Evolutionary conservation across 2,329 filamentous ascomycete species (phyloP).

Genomic region (Paecilomyces sp.): DNA sequence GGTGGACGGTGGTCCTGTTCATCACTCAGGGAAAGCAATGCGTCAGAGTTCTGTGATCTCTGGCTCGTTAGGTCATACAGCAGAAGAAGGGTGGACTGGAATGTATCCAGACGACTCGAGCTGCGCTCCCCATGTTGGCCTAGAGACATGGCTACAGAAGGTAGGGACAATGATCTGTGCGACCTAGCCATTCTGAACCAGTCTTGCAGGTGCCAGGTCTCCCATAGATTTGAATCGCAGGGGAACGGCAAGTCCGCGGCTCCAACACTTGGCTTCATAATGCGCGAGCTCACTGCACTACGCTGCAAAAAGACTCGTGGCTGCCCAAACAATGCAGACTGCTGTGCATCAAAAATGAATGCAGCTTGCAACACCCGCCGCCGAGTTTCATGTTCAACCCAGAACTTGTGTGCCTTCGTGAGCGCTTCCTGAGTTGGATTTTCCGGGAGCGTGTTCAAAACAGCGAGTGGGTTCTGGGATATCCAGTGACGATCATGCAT

Average conservation of each 20-base stretch:
- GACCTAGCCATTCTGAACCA: conserved; percentile 18
- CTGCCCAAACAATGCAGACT: conserved; percentile 24
- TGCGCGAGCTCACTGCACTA: conserved; percentile 3
- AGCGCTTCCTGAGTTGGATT: conserved; percentile 17
- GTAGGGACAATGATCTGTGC: conserved; percentile 9
- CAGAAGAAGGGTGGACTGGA: conserved; percentile 16
- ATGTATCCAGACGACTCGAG: conserved; percentile 11
- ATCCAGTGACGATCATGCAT: conserved; percentile 21
- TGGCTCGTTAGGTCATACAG: conserved; percentile 10
- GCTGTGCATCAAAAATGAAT: conserved; percentile 26
- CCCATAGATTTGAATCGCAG: conserved; percentile 24
- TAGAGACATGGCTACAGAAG: conserved; percentile 8
- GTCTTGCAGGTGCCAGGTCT: conserved; percentile 16
- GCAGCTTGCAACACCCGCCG: conserved; percentile 26
- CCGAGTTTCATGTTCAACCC: conserved; percentile 27
- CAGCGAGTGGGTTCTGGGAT: conserved; percentile 20
- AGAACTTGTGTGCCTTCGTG: conserved; percentile 23
- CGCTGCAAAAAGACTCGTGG: conserved; percentile 20
- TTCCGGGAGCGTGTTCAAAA: conserved; percentile 18
- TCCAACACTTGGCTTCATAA: conserved; percentile 6
- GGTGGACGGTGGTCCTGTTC: not conserved
- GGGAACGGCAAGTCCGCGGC: conserved; percentile 21
- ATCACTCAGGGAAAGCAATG: conserved; percentile 1
- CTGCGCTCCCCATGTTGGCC: conserved; percentile 1
- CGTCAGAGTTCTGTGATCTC: conserved; percentile 5